Percentiles rank a stretch among this genome's conserved stretches.
These are phyloP conservation scores for Hygrophorus russula DNA, from an alignment of 768 basidiomycete species.

Conservation along the genomic window DNA sequence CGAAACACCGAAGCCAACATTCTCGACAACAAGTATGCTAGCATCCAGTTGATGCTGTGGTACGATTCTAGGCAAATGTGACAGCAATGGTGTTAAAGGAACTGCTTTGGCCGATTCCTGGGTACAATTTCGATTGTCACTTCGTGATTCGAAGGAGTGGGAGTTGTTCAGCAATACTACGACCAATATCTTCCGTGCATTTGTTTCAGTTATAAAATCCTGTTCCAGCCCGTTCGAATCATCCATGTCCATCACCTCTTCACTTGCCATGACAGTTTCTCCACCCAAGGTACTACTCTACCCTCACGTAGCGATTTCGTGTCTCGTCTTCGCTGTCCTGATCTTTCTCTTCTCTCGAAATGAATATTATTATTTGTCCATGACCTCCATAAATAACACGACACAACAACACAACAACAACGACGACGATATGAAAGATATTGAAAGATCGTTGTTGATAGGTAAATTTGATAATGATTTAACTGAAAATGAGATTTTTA, in stretches of 20 bases:
- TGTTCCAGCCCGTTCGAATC: constrained; percentile 36
- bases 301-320: constrained; percentile 34
- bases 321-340: constrained; percentile 22
- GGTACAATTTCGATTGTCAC: constrained; percentile 5
- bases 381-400: too few relatives aligned
- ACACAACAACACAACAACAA: too few relatives aligned
- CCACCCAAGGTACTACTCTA: constrained; percentile 21
- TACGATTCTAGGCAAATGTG: constrained; percentile 76
- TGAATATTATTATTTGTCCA: too few relatives aligned
- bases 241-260: constrained; percentile 25
- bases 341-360: constrained; percentile 19
- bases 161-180: constrained; percentile 46
- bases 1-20: constrained; percentile 80
- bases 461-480: constrained; percentile 18
- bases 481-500: constrained; percentile 25
- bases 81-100: constrained; percentile 37
- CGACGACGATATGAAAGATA: too few relatives aligned
- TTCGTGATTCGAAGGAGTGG: background rate
- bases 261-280: constrained; percentile 11
- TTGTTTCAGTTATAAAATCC: constrained; percentile 37
- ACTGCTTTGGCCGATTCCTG: constrained; percentile 35
- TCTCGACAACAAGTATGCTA: constrained; percentile 81
- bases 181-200: constrained; percentile 38
- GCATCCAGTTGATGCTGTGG: constrained; percentile 73
- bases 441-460: background rate